Conservation (phyloP, 2,329 filamentous ascomycete species). For the Ophiostoma sp. region DNA sequence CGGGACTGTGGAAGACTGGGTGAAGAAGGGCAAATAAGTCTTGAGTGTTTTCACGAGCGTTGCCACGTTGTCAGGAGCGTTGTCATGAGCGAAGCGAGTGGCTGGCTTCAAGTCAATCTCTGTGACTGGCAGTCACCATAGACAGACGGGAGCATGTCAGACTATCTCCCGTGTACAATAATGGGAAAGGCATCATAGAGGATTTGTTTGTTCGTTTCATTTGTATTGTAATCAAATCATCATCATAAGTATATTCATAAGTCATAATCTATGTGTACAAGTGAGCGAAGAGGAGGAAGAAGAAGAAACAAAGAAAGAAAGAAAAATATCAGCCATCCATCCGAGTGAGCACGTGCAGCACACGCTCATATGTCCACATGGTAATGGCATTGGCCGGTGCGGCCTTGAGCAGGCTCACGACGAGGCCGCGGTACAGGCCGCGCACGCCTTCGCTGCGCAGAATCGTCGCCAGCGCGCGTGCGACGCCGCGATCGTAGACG, state of each 20-base stretch:
- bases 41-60: too few relatives aligned
- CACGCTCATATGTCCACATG: constrained; percentile 88
- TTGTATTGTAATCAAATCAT: constrained; percentile 25
- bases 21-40: constrained; percentile 75
- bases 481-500: constrained; percentile 64
- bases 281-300: not conserved
- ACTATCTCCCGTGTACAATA: not conserved
- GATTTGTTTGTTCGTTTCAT: constrained; percentile 16
- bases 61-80: too few relatives aligned
- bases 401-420: constrained; percentile 85
- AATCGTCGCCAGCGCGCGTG: constrained; percentile 63
- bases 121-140: not conserved
- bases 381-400: constrained; percentile 90
- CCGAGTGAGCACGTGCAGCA: constrained; percentile 52
- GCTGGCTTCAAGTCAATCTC: not conserved
- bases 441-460: constrained; percentile 66
- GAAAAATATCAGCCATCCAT: not conserved
- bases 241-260: constrained; percentile 9
- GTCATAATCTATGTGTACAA: not conserved
- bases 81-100: not conserved
- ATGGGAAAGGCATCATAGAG: constrained; percentile 10
- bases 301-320: not conserved
- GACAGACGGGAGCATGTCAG: not conserved
- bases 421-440: constrained; percentile 81
- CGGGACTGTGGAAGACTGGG: constrained; percentile 78